phyloP scores from a whole-genome alignment of 768 basidiomycete genomes.

The Boletellus sp. region DNA sequence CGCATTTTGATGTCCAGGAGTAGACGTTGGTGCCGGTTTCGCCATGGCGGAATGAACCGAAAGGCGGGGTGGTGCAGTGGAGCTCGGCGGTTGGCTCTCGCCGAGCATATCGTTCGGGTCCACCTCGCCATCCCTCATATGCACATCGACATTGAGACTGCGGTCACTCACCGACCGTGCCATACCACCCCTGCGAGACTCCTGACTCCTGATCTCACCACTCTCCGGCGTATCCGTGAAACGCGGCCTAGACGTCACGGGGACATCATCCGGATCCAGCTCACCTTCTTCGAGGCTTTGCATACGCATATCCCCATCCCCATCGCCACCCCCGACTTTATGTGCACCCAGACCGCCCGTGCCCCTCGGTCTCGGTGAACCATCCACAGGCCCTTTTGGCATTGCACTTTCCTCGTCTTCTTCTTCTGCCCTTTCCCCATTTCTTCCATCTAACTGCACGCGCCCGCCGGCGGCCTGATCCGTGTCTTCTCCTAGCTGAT shows the following conservation, averaged over 20 bases:
- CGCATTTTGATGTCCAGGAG: not conserved
- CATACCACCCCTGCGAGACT: not conserved
- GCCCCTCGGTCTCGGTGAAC: not conserved
- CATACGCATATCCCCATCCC: not conserved
- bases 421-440: not conserved
- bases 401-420: not conserved
- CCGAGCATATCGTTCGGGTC: not conserved
- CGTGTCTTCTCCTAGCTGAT: conserved; percentile 6
- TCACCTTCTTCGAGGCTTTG: conserved; percentile 14
- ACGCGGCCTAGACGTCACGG: not conserved
- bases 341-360: not conserved
- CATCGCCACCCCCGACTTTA: not conserved
- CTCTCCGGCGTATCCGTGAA: conserved; percentile 3
- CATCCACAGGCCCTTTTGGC: not conserved
- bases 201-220: conserved; percentile 18
- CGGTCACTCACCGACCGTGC: not conserved
- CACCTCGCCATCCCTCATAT: not conserved
- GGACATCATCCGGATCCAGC: conserved; percentile 4
- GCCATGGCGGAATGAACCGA: not conserved
- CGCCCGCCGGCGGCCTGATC: not conserved
- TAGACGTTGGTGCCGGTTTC: not conserved
- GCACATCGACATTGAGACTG: not conserved
- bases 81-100: not conserved
- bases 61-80: not conserved
- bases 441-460: not conserved